A percentile compares a stretch with the other conserved stretches of the same genome.
These are phyloP conservation scores for Fusarium anthophilum DNA, from an alignment of 2,329 filamentous ascomycete species.

Conservation along the genomic window DNA sequence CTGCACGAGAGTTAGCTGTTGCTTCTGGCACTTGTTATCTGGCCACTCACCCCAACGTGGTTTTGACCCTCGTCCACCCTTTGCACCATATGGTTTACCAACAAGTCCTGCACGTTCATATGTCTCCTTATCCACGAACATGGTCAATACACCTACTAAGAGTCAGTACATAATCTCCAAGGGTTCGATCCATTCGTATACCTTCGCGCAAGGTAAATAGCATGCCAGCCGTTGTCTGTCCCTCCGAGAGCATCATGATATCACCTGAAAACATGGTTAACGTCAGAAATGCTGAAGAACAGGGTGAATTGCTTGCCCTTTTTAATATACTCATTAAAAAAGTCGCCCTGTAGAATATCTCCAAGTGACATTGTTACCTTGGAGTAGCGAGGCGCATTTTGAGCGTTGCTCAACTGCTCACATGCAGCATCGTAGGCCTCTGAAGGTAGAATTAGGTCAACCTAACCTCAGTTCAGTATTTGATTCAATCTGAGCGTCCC, in stretches of 20 bases:
- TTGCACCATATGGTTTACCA: constrained; percentile 71
- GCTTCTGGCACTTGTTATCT: neutral
- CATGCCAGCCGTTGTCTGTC: constrained; percentile 74
- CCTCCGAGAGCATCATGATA: constrained; percentile 85
- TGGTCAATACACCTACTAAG: constrained; percentile 69
- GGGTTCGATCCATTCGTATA: constrained; percentile 41
- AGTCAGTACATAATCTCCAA: neutral
- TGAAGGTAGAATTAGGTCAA: constrained; percentile 78
- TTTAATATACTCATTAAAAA: constrained; percentile 89
- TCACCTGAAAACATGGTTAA: constrained; percentile 63
- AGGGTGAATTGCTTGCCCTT: constrained; percentile 59
- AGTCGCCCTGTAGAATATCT: constrained; percentile 76
- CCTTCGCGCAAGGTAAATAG: constrained; percentile 77
- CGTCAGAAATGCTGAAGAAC: neutral
- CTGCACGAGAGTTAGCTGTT: constrained; percentile 55
- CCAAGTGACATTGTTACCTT: constrained; percentile 77
- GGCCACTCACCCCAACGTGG: constrained; percentile 74
- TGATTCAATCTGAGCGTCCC: too few species aligned
- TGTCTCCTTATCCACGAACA: constrained; percentile 82
- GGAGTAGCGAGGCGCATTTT: constrained; percentile 62
- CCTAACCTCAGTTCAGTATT: constrained; percentile 43
- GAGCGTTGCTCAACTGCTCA: constrained; percentile 57
- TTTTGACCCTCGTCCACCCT: constrained; percentile 68
- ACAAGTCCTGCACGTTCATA: constrained; percentile 86
- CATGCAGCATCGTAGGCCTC: constrained; percentile 65